Percentiles rank a stretch among this genome's conserved stretches.
Evolutionary conservation across 106 monocot species (phyloP).

Genomic region (Narthecium ossifragum): DNA sequence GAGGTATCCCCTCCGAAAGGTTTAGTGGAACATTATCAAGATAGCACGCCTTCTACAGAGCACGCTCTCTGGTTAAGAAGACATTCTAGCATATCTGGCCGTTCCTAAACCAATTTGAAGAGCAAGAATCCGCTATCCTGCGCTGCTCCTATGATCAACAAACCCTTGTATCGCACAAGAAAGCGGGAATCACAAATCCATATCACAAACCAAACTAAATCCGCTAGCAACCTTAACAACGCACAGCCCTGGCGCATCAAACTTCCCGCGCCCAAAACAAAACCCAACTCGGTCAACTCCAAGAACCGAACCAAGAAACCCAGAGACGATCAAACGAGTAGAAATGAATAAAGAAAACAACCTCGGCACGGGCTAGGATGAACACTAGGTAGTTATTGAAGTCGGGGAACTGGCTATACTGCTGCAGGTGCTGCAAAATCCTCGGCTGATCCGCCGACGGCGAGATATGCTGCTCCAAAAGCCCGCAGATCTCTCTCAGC

Average conservation of each 20-base stretch:
- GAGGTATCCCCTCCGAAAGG: too few relatives aligned
- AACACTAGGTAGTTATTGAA: slow-evolving; percentile 94
- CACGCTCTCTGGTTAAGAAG: too few relatives aligned
- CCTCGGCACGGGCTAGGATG: slow-evolving; percentile 77
- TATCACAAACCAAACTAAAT: slow-evolving; percentile 6
- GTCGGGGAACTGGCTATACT: slow-evolving; percentile 81
- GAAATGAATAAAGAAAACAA: slow-evolving; percentile 2
- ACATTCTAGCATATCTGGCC: too few relatives aligned
- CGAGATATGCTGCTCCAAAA: slow-evolving; percentile 88
- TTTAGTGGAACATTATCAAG: too few relatives aligned
- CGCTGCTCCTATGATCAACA: too few relatives aligned
- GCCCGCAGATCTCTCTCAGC: slow-evolving; percentile 87
- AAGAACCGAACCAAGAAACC: neutral
- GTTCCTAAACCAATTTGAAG: too few relatives aligned
- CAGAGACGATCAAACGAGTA: neutral
- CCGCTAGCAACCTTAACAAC: slow-evolving; percentile 2
- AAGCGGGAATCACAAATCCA: too few relatives aligned
- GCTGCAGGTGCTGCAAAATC: slow-evolving; percentile 92
- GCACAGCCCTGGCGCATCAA: neutral
- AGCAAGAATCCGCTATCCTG: too few relatives aligned
- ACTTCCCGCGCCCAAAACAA: too few relatives aligned
- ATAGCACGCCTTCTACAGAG: too few relatives aligned
- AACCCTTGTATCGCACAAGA: too few relatives aligned
- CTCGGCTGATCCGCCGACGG: slow-evolving; percentile 73
- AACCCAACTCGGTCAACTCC: neutral